phyloP scores from a whole-genome alignment of 2,329 filamentous ascomycete genomes.

The Lasiodiplodia gonubiensis region DNA sequence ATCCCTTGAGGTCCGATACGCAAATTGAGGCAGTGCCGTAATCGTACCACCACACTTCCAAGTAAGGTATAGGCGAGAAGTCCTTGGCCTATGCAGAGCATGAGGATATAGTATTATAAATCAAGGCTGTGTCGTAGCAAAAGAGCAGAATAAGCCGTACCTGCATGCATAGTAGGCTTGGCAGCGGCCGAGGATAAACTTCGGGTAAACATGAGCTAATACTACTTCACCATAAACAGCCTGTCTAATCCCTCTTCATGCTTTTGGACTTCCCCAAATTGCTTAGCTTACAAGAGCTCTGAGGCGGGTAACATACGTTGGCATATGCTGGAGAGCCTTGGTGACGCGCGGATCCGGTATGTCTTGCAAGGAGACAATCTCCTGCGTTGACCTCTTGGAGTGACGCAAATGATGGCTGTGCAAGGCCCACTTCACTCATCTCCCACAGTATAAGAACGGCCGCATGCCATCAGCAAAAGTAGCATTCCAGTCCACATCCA shows the following conservation, averaged over 20 bases:
- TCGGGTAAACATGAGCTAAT: not conserved
- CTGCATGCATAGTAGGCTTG: not conserved
- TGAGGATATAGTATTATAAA: not conserved
- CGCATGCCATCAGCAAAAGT: rapidly evolving
- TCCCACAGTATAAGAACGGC: not conserved
- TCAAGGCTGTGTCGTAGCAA: not conserved
- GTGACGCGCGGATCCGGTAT: not conserved
- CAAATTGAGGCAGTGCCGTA: not conserved
- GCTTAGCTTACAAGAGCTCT: not conserved
- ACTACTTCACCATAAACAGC: not conserved
- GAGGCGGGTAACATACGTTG: not conserved
- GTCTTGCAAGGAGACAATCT: not conserved
- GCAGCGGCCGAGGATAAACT: not conserved
- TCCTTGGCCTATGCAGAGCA: too few relatives aligned
- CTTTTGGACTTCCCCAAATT: not conserved
- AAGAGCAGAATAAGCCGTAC: not conserved
- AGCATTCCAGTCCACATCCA: too few relatives aligned
- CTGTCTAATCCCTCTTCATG: not conserved
- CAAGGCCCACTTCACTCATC: not conserved
- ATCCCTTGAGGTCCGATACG: too few relatives aligned
- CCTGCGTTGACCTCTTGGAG: not conserved
- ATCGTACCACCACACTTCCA: not conserved
- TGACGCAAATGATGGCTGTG: not conserved
- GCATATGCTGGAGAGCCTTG: not conserved
- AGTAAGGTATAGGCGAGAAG: not conserved